A percentile compares a stretch with the other conserved stretches of the same genome.
Evolutionary conservation across 83 land plant genomes (phyloP).

Genomic region (Picea abies): DNA sequence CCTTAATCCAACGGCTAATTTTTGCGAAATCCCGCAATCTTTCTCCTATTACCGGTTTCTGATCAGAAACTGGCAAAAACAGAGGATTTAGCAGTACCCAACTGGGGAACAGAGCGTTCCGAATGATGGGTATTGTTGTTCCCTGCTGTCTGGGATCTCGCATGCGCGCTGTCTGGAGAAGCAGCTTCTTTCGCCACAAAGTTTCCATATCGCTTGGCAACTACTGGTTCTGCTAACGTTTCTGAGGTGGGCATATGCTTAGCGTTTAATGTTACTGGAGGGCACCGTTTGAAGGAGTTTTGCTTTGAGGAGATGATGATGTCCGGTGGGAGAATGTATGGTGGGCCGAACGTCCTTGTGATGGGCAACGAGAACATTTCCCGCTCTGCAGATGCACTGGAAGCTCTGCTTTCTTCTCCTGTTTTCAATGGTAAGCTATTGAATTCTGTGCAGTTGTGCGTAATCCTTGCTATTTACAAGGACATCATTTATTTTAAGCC

Average conservation of each 20-base stretch:
- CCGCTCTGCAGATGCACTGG: conserved; percentile 7
- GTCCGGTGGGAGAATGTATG: conserved; percentile 10
- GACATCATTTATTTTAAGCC: no score
- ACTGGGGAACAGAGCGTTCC: conserved; percentile 12
- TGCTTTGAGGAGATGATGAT: conserved; percentile 5
- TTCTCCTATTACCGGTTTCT: neutral
- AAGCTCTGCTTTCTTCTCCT: conserved; percentile 8
- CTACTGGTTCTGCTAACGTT: conserved; percentile 8
- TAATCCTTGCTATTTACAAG: no score
- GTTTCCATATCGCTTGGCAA: neutral
- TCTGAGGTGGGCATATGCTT: no score
- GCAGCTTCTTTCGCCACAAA: conserved; percentile 77
- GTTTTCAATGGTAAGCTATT: conserved; percentile 1
- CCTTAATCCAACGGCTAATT: no score
- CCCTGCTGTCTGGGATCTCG: conserved; percentile 45
- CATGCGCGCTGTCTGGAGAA: conserved; percentile 62
- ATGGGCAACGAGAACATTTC: conserved; percentile 8
- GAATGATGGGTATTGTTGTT: conserved; percentile 45
- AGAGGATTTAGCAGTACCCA: neutral
- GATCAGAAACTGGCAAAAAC: neutral
- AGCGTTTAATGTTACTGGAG: neutral
- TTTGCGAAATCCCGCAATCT: neutral
- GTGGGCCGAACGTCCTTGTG: neutral
- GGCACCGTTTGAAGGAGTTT: neutral
- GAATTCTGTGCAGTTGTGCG: neutral